Evolutionary conservation across 257 asterid species (phyloP).

Genomic region (Ocimum tenuiflorum): DNA sequence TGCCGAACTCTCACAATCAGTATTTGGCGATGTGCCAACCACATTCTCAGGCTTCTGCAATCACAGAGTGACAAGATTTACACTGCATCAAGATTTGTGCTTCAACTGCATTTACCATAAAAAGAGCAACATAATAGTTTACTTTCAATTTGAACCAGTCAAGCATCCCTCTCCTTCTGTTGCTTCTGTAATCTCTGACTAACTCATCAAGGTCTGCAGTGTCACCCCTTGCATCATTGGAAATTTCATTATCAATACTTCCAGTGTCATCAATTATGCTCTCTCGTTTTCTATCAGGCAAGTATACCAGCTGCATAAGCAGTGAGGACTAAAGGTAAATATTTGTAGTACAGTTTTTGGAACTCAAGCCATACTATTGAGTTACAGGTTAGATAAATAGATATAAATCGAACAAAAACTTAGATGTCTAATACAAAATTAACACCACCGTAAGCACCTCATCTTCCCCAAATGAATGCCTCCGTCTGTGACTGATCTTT

Average conservation of each 20-base stretch:
- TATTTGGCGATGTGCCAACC: conserved; percentile 33
- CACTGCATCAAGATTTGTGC: not conserved
- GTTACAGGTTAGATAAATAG: not conserved
- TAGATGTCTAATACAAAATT: conserved; percentile 8
- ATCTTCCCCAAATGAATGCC: conserved; percentile 86
- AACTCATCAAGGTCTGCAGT: conserved; percentile 50
- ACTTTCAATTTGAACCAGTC: conserved; percentile 82
- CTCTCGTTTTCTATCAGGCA: conserved; percentile 79
- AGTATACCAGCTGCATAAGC: conserved; percentile 65
- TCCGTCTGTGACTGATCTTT: conserved; percentile 50
- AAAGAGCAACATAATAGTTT: conserved; percentile 23
- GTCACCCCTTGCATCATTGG: conserved; percentile 46
- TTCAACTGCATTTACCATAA: not conserved
- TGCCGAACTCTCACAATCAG: conserved; percentile 54
- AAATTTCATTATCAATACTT: conserved; percentile 52
- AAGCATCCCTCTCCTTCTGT: conserved; percentile 62
- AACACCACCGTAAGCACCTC: conserved; percentile 42
- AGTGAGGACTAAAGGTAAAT: conserved; percentile 21
- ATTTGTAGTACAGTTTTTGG: not conserved
- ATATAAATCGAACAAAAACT: conserved; percentile 5
- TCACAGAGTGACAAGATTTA: conserved; percentile 6
- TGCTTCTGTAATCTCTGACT: conserved; percentile 55
- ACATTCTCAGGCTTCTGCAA: conserved; percentile 62
- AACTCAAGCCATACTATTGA: not conserved
- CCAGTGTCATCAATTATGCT: conserved; percentile 47